These are phyloP conservation scores for Acacia pycnantha DNA, from an alignment of 331 rosid species.

Conservation along the genomic window DNA sequence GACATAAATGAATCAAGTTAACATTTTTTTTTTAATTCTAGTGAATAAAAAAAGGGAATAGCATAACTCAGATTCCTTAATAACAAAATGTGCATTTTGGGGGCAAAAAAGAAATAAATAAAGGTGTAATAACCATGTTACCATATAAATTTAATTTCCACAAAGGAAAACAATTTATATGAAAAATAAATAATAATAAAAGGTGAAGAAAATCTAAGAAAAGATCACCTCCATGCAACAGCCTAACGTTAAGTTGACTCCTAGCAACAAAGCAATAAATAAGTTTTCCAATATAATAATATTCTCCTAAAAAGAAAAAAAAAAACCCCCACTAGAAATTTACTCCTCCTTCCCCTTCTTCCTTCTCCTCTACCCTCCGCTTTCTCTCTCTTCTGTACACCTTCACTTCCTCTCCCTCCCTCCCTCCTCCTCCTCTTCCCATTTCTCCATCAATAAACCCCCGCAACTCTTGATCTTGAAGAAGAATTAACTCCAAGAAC, in stretches of 20 bases:
- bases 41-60: background rate
- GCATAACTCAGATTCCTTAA: background rate
- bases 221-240: slow-evolving; percentile 64
- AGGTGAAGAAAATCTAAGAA: slow-evolving; percentile 40
- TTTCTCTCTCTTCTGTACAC: background rate
- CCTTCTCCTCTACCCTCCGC: slow-evolving; percentile 18
- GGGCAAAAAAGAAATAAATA: background rate
- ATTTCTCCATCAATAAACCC: slow-evolving; percentile 30
- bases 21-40: background rate
- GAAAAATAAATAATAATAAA: background rate
- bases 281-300: slow-evolving; percentile 30
- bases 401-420: background rate
- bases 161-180: background rate
- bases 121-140: background rate
- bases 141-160: background rate
- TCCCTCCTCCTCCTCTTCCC: background rate
- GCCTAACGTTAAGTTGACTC: slow-evolving; percentile 72
- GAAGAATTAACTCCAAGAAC: background rate
- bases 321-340: slow-evolving; percentile 11
- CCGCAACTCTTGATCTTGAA: slow-evolving; percentile 34
- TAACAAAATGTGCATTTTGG: background rate
- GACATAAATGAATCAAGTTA: background rate
- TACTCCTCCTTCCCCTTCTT: background rate
- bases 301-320: background rate
- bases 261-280: slow-evolving; percentile 47